Percentiles rank a stretch among this genome's conserved stretches.
Conservation (phyloP, 2,329 filamentous ascomycete species). For the Ceratocystis destructans region DNA sequence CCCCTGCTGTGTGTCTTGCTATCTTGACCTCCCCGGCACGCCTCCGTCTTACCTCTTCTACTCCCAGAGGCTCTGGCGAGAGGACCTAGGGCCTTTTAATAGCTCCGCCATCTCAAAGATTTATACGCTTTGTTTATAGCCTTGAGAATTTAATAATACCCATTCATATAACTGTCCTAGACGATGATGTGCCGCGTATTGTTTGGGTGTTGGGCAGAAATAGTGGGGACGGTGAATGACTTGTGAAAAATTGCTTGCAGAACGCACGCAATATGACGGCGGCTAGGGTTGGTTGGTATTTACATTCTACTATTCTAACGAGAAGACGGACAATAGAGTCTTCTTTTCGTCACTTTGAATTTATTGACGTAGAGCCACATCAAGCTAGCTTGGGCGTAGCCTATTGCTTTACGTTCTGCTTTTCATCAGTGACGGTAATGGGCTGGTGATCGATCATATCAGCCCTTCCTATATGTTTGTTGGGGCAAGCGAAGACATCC, state of each 20-base stretch:
- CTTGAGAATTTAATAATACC: slow-evolving; percentile 2
- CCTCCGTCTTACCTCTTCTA: not conserved
- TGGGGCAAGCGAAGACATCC: not conserved
- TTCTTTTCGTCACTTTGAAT: too few species aligned
- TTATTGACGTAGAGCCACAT: too few species aligned
- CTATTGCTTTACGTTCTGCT: not conserved
- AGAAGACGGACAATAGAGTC: too few species aligned
- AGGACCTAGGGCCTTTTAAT: not conserved
- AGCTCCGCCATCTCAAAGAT: not conserved
- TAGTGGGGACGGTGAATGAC: too few species aligned
- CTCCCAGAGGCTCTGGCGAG: not conserved
- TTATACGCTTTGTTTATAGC: not conserved
- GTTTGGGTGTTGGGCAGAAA: not conserved
- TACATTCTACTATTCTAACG: too few species aligned
- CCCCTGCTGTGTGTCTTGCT: not conserved
- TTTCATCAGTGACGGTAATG: not conserved
- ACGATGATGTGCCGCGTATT: not conserved
- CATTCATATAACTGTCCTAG: not conserved
- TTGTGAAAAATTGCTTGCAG: too few species aligned
- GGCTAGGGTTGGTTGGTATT: too few species aligned
- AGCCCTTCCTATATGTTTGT: not conserved
- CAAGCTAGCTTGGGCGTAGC: too few species aligned
- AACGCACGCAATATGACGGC: too few species aligned
- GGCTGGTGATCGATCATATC: not conserved
- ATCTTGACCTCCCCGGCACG: not conserved